Percentiles rank a stretch among this genome's conserved stretches.
Evolutionary conservation across 306 rosid genomes (phyloP).

Genomic region (Mimosa bimucronata): DNA sequence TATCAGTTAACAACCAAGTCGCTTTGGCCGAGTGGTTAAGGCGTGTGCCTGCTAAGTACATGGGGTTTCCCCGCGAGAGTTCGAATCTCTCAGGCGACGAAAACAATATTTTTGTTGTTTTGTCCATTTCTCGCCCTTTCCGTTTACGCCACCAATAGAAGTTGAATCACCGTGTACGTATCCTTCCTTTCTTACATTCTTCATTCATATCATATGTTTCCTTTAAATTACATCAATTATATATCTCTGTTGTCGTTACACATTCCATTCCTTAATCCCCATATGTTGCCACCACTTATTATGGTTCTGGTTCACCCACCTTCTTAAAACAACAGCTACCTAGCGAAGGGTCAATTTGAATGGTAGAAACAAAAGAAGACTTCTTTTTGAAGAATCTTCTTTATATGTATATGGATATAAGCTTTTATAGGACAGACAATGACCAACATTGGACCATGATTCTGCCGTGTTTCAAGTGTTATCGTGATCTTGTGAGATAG

Average conservation of each 20-base stretch:
- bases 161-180: neutral
- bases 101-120: rapidly evolving
- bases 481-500: neutral
- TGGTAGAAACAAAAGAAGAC: neutral
- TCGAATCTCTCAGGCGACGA: constrained; percentile 89
- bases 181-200: neutral
- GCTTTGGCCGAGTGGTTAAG: constrained; percentile 97
- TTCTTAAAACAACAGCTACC: neutral
- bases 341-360: neutral
- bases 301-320: neutral
- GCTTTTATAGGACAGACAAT: neutral
- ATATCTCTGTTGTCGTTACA: neutral
- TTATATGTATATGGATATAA: neutral
- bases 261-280: neutral
- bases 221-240: neutral
- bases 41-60: constrained; percentile 93
- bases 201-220: neutral
- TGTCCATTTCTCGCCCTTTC: neutral
- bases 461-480: neutral
- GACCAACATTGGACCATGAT: neutral
- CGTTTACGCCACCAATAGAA: neutral
- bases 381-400: neutral
- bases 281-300: neutral
- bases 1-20: constrained; percentile 39
- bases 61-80: constrained; percentile 93